Percentiles rank a stretch among this genome's conserved stretches.
These are phyloP conservation scores for Solanum virginianum DNA, from an alignment of 257 asterid species.

Conservation along the genomic window DNA sequence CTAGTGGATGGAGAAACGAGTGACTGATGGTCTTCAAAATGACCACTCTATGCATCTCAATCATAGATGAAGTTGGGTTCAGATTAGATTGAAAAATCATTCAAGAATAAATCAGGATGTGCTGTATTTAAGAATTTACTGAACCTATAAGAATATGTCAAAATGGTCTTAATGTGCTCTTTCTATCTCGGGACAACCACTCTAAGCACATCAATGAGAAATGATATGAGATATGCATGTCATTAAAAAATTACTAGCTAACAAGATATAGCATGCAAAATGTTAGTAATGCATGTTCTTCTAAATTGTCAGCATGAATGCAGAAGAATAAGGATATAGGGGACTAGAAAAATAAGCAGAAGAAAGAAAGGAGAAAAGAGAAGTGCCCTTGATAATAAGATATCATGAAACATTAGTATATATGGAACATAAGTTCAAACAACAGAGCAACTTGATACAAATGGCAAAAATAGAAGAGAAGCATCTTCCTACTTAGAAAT, in stretches of 20 bases:
- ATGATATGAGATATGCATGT: not conserved
- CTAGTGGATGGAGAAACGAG: not conserved
- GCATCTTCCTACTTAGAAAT: conserved; percentile 1
- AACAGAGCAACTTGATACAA: not conserved
- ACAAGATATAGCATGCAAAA: not conserved
- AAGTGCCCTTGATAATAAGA: not conserved
- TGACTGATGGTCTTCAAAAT: not conserved
- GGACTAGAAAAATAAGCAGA: not conserved
- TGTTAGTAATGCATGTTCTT: not conserved
- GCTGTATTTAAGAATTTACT: not conserved
- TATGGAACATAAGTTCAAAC: not conserved
- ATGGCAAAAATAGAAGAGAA: not conserved
- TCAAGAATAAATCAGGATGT: not conserved
- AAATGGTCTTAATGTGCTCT: not conserved
- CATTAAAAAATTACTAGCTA: not conserved
- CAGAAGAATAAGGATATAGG: not conserved
- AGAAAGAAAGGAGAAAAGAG: not conserved
- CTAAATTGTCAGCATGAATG: not conserved
- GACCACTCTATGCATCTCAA: not conserved
- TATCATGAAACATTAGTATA: not conserved
- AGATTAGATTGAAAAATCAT: not conserved
- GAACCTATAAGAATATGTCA: not conserved
- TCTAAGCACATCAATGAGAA: not conserved
- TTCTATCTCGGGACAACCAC: not conserved
- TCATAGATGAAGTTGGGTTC: not conserved